Evolutionary conservation across 208 protist species (phyloP), one percentile per base, ranked within the genome.

Genomic region (Angomonas deanei): DNA sequence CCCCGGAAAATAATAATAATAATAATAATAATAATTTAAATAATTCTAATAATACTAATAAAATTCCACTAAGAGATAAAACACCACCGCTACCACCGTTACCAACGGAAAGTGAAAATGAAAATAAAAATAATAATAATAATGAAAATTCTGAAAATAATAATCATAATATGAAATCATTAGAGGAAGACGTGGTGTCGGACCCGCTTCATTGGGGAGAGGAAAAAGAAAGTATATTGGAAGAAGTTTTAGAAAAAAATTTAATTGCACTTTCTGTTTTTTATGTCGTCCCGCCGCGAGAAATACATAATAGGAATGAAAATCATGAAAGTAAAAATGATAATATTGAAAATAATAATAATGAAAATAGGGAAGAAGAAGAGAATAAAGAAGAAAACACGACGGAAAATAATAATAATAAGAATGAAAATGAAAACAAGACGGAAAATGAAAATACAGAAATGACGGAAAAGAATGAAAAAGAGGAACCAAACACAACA

Each of bases 231-330:
- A 17, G 3, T 21, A 3, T 66, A 0, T 71, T 78, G 38, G 78
- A 82, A 56, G 82, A 91, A 31, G 84, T 83, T 19, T 72, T 88
- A 56, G 82, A 93, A 70, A 88, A 81, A 34, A 91, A 93, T 63
- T 74, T 74, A 39, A 73, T 91, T 27, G 72, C 72, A 31, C 60
- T 91, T 3, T 77, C 83, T 21, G 70, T 78, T 24, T 49, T 91
- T 17, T 78, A 86, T 63, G 58, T 68, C 11, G 57, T 47, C 21
- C 64, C 54, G 6, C 10, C 24, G 5, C 8, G 59, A 24, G 13
- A 17, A 21, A 4, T 2, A 26, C 13, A 24, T 19, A 24, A 15
- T 28, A 28, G 17, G 4, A 28, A 57, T 10, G 8, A 33, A 2
- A 32, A 39, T 32, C 19, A 59, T 17, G 32, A 39, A 19, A 32